A percentile compares a stretch with the other conserved stretches of the same genome.
These are phyloP conservation scores for Xeromyces bisporus DNA, from an alignment of 495 filamentous ascomycete genomes.

Conservation along the genomic window DNA sequence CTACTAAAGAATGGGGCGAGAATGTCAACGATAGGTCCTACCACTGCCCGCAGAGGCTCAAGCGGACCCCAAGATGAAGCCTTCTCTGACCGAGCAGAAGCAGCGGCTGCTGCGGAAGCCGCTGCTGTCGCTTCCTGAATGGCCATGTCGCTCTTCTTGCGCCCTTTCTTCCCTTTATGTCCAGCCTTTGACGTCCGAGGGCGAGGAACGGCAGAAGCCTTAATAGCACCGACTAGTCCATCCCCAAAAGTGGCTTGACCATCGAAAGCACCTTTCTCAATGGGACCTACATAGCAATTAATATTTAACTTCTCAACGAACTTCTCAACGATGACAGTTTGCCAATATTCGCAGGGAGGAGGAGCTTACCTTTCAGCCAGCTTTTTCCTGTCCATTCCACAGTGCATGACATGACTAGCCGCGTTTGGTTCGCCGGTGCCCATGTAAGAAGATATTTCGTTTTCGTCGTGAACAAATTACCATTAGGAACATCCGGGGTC, in stretches of 20 bases:
- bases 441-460: conserved; percentile 90
- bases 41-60: conserved; percentile 52
- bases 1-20: conserved; percentile 52
- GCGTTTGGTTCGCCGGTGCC: conserved; percentile 69
- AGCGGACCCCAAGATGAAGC: conserved; percentile 58
- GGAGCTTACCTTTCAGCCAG: conserved; percentile 76
- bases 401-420: conserved; percentile 66
- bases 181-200: conserved; percentile 30
- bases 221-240: conserved; percentile 57
- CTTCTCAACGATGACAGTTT: conserved; percentile 6
- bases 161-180: conserved; percentile 28
- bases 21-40: conserved; percentile 56
- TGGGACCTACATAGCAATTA: conserved; percentile 60
- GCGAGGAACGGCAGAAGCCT: conserved; percentile 50
- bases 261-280: conserved; percentile 88
- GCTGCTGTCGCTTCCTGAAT: conserved; percentile 13
- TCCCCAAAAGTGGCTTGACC: conserved; percentile 70
- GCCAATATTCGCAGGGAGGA: neutral
- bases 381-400: conserved; percentile 97
- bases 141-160: conserved; percentile 37
- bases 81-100: conserved; percentile 21
- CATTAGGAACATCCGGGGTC: conserved; percentile 89
- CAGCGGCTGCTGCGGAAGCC: conserved; percentile 26
- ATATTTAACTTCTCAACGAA: no score
- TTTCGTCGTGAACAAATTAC: conserved; percentile 78